These are phyloP conservation scores for Aspergillus tamarii DNA, from an alignment of 2,329 filamentous ascomycete genomes.

Conservation along the genomic window DNA sequence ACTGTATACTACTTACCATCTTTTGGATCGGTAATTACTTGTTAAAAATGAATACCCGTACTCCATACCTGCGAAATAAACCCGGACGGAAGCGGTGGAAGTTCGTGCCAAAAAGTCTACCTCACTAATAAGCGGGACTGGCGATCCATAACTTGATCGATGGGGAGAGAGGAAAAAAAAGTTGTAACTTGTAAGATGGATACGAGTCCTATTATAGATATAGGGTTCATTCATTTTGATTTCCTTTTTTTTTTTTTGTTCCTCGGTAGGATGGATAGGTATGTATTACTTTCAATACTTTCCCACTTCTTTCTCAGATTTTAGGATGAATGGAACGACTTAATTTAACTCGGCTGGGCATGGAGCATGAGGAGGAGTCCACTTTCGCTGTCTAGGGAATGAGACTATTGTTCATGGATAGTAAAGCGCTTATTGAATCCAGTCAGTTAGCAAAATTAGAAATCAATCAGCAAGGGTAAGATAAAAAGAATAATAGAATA, in stretches of 20 bases:
- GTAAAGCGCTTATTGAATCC: background rate
- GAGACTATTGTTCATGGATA: background rate
- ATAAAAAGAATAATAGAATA: background rate
- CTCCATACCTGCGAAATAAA: constrained; percentile 11
- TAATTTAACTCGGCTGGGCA: background rate
- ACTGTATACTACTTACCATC: background rate
- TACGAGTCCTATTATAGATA: background rate
- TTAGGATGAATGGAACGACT: background rate
- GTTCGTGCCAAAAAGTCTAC: constrained; percentile 18
- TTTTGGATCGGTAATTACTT: background rate
- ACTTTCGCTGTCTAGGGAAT: background rate
- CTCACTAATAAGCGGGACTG: constrained; percentile 17
- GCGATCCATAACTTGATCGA: constrained; percentile 21
- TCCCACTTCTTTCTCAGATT: background rate
- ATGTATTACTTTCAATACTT: background rate
- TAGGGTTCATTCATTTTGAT: background rate
- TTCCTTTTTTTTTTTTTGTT: background rate
- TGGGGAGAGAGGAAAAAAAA: constrained; percentile 2
- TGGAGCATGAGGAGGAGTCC: background rate
- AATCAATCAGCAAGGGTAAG: background rate
- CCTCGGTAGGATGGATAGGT: background rate
- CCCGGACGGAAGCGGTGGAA: constrained; percentile 17
- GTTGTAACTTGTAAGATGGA: background rate
- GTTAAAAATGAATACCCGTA: constrained; percentile 1
- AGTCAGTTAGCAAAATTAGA: background rate